Evolutionary conservation across 2,329 filamentous ascomycete genomes (phyloP), one percentile per base, ranked within the genome.

Genomic region (Trichophyton schoenleinii): DNA sequence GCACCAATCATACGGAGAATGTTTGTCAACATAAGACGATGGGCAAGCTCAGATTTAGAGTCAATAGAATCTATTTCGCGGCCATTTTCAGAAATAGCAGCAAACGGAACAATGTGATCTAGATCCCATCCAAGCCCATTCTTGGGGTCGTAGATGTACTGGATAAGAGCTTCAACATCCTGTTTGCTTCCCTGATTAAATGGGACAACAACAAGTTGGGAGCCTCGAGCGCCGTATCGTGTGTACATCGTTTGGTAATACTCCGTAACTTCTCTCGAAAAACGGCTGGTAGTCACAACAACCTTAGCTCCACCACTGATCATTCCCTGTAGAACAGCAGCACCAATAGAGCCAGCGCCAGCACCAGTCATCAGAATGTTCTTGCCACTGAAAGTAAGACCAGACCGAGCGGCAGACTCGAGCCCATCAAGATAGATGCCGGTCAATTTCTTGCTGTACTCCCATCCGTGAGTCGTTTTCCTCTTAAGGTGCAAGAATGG

Each of bases 151-250:
- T 96, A 99, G 72, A 99, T 95, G 79, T 97, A 99, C 64, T 96
- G 83, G 59, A 99, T 81, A 6, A 99, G 82, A 55, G 91, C 91
- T 74, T 97, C 90, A 41, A 96, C 89, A 72, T 99, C 94, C 74
- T 97, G 92, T 79, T 96, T 95, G 80, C 92, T 97, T 66, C 92
- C 94, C 75, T 96, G 91, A 77, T 99, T 99, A 84, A 99, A 99
- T 58, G 95, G 94, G 61, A 97, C 95, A 61, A 99, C 94, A 46
- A 99, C 90, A 61, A 99, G 87, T 78, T 97, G 91, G 62, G 94
- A 97, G 66, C 94, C 94, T 66, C 90, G 88, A 64, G 90, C 89
- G 70, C 94, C 94, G 70, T 88, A 96, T 64, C 91, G 88, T 65
- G 91, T 88, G 75, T 99, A 99, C 88, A 99, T 97, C 62, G 90